phyloP scores from a whole-genome alignment of 2,329 filamentous ascomycete genomes.

The Talaromyces sp. region DNA sequence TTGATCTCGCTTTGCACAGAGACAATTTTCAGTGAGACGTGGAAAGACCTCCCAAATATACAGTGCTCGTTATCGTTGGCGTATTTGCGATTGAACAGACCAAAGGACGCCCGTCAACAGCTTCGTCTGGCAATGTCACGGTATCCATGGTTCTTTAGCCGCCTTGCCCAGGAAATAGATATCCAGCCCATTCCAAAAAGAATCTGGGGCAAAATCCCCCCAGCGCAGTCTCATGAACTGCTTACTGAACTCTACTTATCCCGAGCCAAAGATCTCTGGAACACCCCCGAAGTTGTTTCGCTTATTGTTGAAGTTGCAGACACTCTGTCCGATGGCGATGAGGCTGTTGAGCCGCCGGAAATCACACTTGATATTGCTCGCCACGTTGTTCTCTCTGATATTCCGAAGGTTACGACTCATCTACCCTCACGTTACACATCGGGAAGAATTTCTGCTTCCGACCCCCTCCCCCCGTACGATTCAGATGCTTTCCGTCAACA shows the following conservation, averaged over 20 bases:
- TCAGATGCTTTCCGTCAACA: conserved; percentile 32
- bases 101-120: conserved; percentile 57
- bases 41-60: conserved; percentile 61
- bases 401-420: conserved; percentile 62
- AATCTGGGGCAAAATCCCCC: conserved; percentile 74
- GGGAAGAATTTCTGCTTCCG: conserved; percentile 66
- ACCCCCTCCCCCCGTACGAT: conserved; percentile 69
- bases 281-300: conserved; percentile 63
- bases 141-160: conserved; percentile 79
- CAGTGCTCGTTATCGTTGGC: conserved; percentile 73
- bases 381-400: conserved; percentile 73
- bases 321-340: conserved; percentile 41
- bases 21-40: conserved; percentile 44
- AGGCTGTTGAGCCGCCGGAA: conserved; percentile 39
- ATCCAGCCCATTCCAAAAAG: conserved; percentile 69
- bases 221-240: conserved; percentile 60
- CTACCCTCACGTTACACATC: conserved; percentile 63
- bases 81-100: conserved; percentile 64
- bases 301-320: conserved; percentile 67
- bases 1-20: conserved; percentile 63
- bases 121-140: conserved; percentile 64
- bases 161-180: conserved; percentile 73
- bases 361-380: conserved; percentile 59
- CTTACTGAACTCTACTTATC: conserved; percentile 71
- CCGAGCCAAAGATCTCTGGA: conserved; percentile 79